phyloP scores from a whole-genome alignment of 2,329 filamentous ascomycete genomes.

The Chaetothyriales sp. region DNA sequence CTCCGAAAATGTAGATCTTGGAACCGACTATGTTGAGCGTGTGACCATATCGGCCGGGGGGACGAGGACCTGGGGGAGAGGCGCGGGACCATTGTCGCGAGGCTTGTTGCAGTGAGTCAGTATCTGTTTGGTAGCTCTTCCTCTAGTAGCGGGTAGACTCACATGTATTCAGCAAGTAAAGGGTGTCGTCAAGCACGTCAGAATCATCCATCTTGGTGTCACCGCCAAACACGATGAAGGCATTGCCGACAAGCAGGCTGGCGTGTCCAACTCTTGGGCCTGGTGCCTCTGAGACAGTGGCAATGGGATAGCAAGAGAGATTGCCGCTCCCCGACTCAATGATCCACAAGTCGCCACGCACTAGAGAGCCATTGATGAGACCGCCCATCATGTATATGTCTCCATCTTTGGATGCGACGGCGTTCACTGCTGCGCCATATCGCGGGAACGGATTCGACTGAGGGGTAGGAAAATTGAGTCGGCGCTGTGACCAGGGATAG shows the following conservation, averaged over 20 bases:
- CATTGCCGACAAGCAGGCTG: constrained; percentile 88
- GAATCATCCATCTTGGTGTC: constrained; percentile 94
- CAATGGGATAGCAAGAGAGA: constrained; percentile 79
- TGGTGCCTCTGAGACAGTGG: constrained; percentile 83
- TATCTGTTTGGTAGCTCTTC: background rate
- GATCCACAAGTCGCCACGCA: constrained; percentile 96
- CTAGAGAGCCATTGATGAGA: constrained; percentile 82
- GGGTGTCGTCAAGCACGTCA: constrained; percentile 81
- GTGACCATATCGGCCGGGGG: constrained; percentile 85
- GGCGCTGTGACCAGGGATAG: constrained; percentile 90
- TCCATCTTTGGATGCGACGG: constrained; percentile 84
- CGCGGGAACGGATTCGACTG: constrained; percentile 81
- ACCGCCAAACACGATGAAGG: constrained; percentile 96
- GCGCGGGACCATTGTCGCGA: constrained; percentile 97
- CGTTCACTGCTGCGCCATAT: constrained; percentile 93
- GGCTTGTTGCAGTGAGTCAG: constrained; percentile 37
- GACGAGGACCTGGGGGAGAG: constrained; percentile 69
- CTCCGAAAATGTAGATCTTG: constrained; percentile 94
- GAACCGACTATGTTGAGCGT: constrained; percentile 92
- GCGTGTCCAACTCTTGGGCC: constrained; percentile 89
- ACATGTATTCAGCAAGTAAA: constrained; percentile 97
- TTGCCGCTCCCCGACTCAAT: constrained; percentile 71
- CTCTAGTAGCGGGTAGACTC: constrained; percentile 29
- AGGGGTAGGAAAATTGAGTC: constrained; percentile 68
- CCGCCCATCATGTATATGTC: constrained; percentile 97